Evolutionary conservation across 257 asterid species (phyloP).

Genomic region (Solanum virginianum): DNA sequence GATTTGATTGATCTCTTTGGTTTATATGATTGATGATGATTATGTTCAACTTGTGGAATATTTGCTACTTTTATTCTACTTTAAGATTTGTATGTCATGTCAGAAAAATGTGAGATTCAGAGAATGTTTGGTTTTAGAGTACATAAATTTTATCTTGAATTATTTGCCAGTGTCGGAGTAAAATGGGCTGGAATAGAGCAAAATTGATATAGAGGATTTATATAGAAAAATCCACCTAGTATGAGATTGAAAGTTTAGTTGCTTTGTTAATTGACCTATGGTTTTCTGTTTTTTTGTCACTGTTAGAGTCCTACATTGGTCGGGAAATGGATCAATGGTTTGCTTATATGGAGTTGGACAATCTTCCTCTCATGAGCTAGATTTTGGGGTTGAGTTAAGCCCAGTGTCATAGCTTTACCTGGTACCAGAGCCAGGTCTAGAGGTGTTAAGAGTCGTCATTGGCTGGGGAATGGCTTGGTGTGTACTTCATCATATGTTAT

Average conservation of each 20-base stretch:
- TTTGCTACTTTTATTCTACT: background rate
- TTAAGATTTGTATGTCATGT: background rate
- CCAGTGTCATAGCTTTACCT: no score
- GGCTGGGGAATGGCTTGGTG: conserved; percentile 15
- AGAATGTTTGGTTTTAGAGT: background rate
- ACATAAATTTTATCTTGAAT: background rate
- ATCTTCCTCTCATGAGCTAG: background rate
- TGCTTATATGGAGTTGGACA: background rate
- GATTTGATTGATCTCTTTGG: background rate
- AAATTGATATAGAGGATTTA: background rate
- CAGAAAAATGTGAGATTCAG: background rate
- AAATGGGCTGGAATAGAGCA: background rate
- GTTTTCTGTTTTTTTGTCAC: background rate
- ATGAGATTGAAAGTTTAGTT: background rate
- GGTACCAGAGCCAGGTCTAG: no score
- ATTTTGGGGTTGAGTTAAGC: background rate
- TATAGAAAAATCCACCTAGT: background rate
- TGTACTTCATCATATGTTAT: conserved; percentile 1
- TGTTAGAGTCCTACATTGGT: background rate
- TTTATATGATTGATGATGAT: background rate
- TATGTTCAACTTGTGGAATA: background rate
- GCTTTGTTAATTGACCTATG: background rate
- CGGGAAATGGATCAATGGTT: background rate
- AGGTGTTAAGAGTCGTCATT: no score
- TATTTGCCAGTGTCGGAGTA: background rate